Evolutionary conservation across 176 grass and related monocot species (phyloP).

Genomic region (Puya raimondii): DNA sequence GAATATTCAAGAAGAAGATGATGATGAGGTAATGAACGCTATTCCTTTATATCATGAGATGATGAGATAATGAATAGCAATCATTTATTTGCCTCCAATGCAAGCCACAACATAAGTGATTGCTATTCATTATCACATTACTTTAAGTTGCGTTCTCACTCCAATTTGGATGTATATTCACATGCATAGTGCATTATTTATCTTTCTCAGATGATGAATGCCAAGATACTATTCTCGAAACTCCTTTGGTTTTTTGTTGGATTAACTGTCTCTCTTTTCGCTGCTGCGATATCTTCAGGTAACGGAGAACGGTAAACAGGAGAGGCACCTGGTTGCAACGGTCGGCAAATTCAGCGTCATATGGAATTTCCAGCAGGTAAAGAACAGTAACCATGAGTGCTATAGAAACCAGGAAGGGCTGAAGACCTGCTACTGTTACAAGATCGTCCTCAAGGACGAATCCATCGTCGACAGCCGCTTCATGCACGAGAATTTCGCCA

Average conservation of each 20-base stretch:
- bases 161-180: too few relatives aligned
- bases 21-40: too few relatives aligned
- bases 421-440: constrained; percentile 98
- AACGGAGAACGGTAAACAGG: constrained; percentile 72
- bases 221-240: neutral
- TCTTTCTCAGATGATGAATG: too few relatives aligned
- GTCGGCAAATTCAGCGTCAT: constrained; percentile 87
- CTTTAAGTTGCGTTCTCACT: too few relatives aligned
- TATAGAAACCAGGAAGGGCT: constrained; percentile 77
- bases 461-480: constrained; percentile 86
- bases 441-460: constrained; percentile 72
- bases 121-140: too few relatives aligned
- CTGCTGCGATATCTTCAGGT: constrained; percentile 38
- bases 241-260: neutral
- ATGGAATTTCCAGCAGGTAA: constrained; percentile 81
- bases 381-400: constrained; percentile 75
- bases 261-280: neutral
- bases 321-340: constrained; percentile 68
- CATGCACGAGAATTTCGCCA: constrained; percentile 83
- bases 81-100: too few relatives aligned
- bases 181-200: too few relatives aligned
- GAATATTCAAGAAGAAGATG: too few relatives aligned
- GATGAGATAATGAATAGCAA: too few relatives aligned
- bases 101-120: too few relatives aligned
- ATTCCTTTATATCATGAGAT: too few relatives aligned